These are phyloP conservation scores for Piedraia hortae DNA, from an alignment of 2,329 filamentous ascomycete species.

Conservation along the genomic window DNA sequence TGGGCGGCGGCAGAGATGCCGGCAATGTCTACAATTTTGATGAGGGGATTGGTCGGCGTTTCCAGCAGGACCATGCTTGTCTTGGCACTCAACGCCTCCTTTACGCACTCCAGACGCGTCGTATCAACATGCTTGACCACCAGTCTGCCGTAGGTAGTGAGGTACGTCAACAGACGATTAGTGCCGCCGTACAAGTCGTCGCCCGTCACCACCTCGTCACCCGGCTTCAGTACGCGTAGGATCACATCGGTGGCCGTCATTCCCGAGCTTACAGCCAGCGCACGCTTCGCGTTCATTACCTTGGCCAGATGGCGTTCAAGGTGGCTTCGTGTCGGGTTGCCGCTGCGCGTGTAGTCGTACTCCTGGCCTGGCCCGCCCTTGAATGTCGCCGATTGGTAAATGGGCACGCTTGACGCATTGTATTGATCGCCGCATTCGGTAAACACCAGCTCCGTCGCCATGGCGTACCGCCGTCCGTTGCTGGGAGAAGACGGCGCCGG, in stretches of 20 bases:
- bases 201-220: slow-evolving; percentile 90
- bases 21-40: slow-evolving; percentile 87
- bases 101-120: slow-evolving; percentile 45
- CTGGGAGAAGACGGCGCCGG: slow-evolving; percentile 78
- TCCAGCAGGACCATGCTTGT: slow-evolving; percentile 91
- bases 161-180: slow-evolving; percentile 74
- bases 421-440: slow-evolving; percentile 94
- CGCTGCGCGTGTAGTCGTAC: slow-evolving; percentile 95
- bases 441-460: slow-evolving; percentile 89
- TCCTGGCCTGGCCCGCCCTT: slow-evolving; percentile 64
- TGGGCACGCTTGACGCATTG: slow-evolving; percentile 82
- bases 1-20: slow-evolving; percentile 53
- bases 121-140: slow-evolving; percentile 92
- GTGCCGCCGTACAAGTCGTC: slow-evolving; percentile 93
- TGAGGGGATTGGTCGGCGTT: slow-evolving; percentile 88
- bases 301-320: slow-evolving; percentile 91
- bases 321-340: slow-evolving; percentile 87
- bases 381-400: slow-evolving; percentile 94
- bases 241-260: slow-evolving; percentile 97
- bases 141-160: slow-evolving; percentile 71
- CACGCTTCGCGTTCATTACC: slow-evolving; percentile 87
- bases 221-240: slow-evolving; percentile 63
- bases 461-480: slow-evolving; percentile 64
- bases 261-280: slow-evolving; percentile 77
- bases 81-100: slow-evolving; percentile 41